Evolutionary conservation across 306 rosid genomes (phyloP), one percentile per base, ranked within the genome.

Genomic region (Vicia sativa): DNA sequence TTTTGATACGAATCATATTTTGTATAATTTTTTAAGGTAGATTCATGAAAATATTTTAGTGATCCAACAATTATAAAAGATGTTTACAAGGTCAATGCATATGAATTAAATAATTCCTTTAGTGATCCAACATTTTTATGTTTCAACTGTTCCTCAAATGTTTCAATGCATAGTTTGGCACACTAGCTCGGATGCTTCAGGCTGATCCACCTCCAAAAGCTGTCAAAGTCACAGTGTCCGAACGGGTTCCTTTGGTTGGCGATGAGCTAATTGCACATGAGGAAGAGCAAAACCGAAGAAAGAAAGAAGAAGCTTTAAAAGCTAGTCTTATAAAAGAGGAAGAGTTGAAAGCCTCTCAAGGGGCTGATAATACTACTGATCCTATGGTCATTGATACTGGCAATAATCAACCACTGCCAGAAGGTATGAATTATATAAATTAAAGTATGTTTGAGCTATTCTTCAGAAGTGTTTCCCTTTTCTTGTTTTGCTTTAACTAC

Each of bases 181-280:
- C 97, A 2, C 86, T 90, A 83, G 99, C 97, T 74, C 99, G 91
- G 59, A 88, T 90, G 85, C 99, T 93, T 75, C 99, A 93, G 74
- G 91, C 96, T 53, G 97, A 88, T 75, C 99, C 97, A 8, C 96
- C 99, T 72, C 99, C 99, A 68, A 93, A 93, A 83, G 99, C 99
- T 69, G 99, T 90, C 79, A 93, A 93, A 77, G 95, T 93, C 56
- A 75, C 83, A 9, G 82, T 93, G 86, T 93, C 99, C 74, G 87
- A 85, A 85, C 90, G 97, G 68, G 93, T 93, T 78, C 97, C 96
- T 77, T 86, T 93, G 83, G 87, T 85, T 55, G 98, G 98, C 23
- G 96, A 93, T 11, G 98, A 93, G 77, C 91, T 90, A 46, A 75
- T 90, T 83, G 96, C 96, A 57, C 90, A 93, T 74, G 98, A 93